Conservation (phyloP, 495 filamentous ascomycete genomes). For the Sphaerosporella brunnea region DNA sequence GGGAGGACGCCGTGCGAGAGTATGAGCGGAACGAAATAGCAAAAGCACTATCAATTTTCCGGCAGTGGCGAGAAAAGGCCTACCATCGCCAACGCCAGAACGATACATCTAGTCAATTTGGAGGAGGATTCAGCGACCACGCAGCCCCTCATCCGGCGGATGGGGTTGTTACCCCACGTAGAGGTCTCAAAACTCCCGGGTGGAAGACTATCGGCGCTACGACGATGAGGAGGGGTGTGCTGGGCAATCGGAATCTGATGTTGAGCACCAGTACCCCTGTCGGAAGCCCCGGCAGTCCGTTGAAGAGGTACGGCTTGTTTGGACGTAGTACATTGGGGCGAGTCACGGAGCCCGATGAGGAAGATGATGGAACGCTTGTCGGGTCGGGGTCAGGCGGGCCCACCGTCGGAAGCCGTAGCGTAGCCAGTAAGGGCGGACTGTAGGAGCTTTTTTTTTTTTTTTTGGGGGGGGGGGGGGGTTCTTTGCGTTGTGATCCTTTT, state of each 20-base stretch:
- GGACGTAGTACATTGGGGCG: conserved; percentile 2
- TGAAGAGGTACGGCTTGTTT: conserved; percentile 3
- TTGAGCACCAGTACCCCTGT: background rate
- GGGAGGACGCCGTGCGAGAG: conserved; percentile 7
- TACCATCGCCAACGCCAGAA: background rate
- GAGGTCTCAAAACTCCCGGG: background rate
- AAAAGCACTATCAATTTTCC: conserved; percentile 11
- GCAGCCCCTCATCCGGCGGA: background rate
- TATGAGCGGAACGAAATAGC: conserved; percentile 4
- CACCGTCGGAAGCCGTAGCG: background rate
- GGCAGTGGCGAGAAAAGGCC: conserved; percentile 11
- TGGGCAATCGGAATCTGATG: conserved; percentile 2
- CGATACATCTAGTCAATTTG: background rate
- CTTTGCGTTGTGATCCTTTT: conserved; percentile 1
- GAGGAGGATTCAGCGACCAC: background rate
- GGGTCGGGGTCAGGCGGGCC: background rate
- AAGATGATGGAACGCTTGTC: conserved; percentile 6
- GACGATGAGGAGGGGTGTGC: conserved; percentile 1
- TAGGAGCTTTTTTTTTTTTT: background rate
- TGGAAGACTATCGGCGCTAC: conserved; percentile 4
- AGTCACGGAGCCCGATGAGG: background rate
- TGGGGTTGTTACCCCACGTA: background rate
- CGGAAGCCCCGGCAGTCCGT: conserved; percentile 5
- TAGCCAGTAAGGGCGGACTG: background rate
- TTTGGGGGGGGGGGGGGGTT: background rate